Base-by-base conservation (phyloP, 108 stramenopile species). In the Nannochloropsis salina region DNA sequence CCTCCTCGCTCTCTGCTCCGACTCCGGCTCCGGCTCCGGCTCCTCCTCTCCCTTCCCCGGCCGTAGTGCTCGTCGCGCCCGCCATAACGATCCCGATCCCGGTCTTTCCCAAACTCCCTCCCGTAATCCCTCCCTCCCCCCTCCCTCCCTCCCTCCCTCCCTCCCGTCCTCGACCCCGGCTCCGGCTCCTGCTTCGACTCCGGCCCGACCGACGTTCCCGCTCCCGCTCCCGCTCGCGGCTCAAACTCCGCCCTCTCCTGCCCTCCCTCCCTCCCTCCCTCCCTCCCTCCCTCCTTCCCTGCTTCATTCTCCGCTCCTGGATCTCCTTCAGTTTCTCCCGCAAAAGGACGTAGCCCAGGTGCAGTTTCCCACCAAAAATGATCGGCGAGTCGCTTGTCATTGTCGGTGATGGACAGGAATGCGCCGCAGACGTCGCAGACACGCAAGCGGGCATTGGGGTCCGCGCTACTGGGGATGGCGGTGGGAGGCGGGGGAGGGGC, bases 361-460 rank as follows among this genome's bases (percentile, higher is more conserved):
- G 90, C 11, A 89, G 89, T 84, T 91, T 91, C 22, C 90, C 90
- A 0, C 88, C 88, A 79, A 91, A 91, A 91, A 85, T 91, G 90
- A 31, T 91, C 90, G 21, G 86, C 88, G 42, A 91, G 85, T 21
- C 90, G 89, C 82, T 90, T 88, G 85, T 91, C 90, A 44, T 87
- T 90, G 85, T 91, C 90, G 84, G 84, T 90, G 90, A 91, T 91
- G n/a, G 90, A 90, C 79, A 91, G 87, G n/a, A 90, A 88, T 42
- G 90, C 89, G 9, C 90, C 90, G 82, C 90, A 91, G 12, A 91
- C 90, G 85, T 91, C 90, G 82, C 90, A 91, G 74, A 91, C 87
- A 41, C 84, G 84, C 20, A 84, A 15, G 20, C 45, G 45, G 18
- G 45, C 40, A 9, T 84, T 40, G 6, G 81, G 41, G 6, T 41